Base-by-base conservation (phyloP, 1,284 basidiomycete genomes). In the Cutaneotrichosporon cutaneum region DNA sequence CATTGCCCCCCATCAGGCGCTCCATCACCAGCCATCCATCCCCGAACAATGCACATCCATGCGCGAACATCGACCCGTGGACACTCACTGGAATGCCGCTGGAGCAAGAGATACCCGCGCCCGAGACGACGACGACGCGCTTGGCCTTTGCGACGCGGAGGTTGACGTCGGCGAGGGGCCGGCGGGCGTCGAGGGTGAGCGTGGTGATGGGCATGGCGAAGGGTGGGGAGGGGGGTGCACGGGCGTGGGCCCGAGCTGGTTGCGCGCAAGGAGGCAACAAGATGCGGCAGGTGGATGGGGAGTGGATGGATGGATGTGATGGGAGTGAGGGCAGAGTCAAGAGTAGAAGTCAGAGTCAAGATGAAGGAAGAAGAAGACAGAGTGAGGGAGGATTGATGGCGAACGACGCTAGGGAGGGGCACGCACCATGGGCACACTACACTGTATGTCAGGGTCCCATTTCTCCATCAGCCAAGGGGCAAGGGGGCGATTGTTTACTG, bases 91-190 rank as follows among this genome's bases (percentile, higher is more conserved):
- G 93, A 71, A 96, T 94, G 52, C 93, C 93, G 74, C 88, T 90
- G 26, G 90, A 91, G 76, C 92, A 95, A 33, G 91, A 94, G 62
- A 95, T 94, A 48, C 93, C 93, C 8, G 93, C 93, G 21, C 93
- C 93, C 47, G 90, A 90, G 67, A 95, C 88, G 8, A 94, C 86
- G 16, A 95, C 84, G 63, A 93, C 88, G 79, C 86, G 88, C 81
- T 88, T 92, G 77, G 86, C 86, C 80, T 90, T 93, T 18, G 88
- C 88, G 39, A 95, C 87, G 7, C 87, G 82, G 3, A 86, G 82
- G 11, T 90, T 91, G 45, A 94, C 77, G 58, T 87, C 86, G 7
- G 83, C 76, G 2, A 94, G 83, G 13, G 85, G 60, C 18, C 70
- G 56, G 11, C 76, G 62, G 7, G 58, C 67, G 1, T 64, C 65